phyloP scores from a whole-genome alignment of 108 stramenopile genomes.

The Stephanodiscus triporus region DNA sequence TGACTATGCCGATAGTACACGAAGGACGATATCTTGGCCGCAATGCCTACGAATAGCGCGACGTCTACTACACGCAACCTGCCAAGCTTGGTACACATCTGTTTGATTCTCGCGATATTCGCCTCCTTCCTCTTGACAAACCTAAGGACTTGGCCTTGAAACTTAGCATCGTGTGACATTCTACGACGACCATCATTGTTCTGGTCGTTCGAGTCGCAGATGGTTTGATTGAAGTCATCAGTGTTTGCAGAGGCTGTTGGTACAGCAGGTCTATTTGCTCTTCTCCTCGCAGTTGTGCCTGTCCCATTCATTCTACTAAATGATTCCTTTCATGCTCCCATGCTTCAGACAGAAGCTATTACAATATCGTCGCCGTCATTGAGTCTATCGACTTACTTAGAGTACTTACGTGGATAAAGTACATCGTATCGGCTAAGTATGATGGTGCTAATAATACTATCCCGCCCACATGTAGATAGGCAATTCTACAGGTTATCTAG shows the following conservation, averaged over 20 bases:
- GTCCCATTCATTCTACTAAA: slow-evolving; percentile 6
- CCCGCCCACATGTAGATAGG: too few relatives aligned
- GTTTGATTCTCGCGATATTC: background rate
- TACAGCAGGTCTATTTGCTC: background rate
- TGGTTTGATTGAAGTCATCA: background rate
- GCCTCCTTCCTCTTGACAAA: background rate
- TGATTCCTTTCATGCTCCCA: background rate
- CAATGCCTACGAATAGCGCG: slow-evolving; percentile 6
- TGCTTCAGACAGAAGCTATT: too few relatives aligned
- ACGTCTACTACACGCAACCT: slow-evolving; percentile 18
- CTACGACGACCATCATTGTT: background rate
- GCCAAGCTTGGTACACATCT: slow-evolving; percentile 12
- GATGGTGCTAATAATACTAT: too few relatives aligned
- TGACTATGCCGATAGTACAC: slow-evolving; percentile 12
- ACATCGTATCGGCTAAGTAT: too few relatives aligned
- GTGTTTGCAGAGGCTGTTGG: background rate
- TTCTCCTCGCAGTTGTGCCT: slow-evolving; percentile 2
- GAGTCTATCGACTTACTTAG: too few relatives aligned
- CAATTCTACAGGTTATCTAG: too few relatives aligned
- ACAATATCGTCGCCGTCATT: too few relatives aligned
- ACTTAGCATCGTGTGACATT: background rate
- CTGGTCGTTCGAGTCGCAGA: background rate
- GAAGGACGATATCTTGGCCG: slow-evolving; percentile 16
- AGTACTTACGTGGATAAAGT: too few relatives aligned
- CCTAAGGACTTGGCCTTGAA: background rate